phyloP scores from a whole-genome alignment of 1,284 basidiomycete species.

The Peniophora sp. region DNA sequence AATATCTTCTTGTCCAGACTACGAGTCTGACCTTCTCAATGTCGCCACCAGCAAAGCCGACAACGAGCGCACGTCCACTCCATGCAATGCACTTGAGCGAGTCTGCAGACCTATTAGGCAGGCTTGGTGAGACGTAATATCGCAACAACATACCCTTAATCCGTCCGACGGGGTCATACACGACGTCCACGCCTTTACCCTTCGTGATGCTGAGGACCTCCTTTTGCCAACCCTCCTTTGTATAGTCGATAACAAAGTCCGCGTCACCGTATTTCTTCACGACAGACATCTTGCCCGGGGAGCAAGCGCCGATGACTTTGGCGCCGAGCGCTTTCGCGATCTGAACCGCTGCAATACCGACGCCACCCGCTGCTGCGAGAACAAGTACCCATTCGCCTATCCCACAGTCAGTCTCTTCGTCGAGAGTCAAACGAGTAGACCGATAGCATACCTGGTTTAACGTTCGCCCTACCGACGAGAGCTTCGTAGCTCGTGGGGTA shows the following conservation, averaged over 20 bases:
- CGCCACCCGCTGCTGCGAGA: constrained; percentile 86
- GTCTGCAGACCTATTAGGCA: constrained; percentile 32
- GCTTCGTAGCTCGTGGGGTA: constrained; percentile 90
- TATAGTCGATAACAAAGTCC: constrained; percentile 65
- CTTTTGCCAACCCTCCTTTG: constrained; percentile 64
- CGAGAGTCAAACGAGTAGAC: background rate
- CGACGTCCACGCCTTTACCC: constrained; percentile 81
- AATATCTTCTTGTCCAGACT: background rate
- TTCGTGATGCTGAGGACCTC: constrained; percentile 67
- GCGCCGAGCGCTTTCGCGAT: constrained; percentile 81
- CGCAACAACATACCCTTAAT: constrained; percentile 45
- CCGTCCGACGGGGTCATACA: constrained; percentile 86
- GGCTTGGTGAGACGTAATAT: background rate
- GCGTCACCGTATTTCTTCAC: constrained; percentile 64
- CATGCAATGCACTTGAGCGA: constrained; percentile 89
- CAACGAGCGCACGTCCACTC: constrained; percentile 87
- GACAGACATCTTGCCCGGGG: constrained; percentile 60
- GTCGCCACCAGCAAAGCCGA: constrained; percentile 83
- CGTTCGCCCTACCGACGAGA: constrained; percentile 74
- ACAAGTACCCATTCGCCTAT: constrained; percentile 85
- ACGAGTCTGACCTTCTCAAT: constrained; percentile 73
- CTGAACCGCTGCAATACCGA: constrained; percentile 88
- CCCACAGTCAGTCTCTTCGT: background rate
- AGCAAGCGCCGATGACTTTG: constrained; percentile 74
- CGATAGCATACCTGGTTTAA: constrained; percentile 50